Base-by-base conservation (phyloP, 1,284 basidiomycete genomes). In the Pseudozyma pruni region DNA sequence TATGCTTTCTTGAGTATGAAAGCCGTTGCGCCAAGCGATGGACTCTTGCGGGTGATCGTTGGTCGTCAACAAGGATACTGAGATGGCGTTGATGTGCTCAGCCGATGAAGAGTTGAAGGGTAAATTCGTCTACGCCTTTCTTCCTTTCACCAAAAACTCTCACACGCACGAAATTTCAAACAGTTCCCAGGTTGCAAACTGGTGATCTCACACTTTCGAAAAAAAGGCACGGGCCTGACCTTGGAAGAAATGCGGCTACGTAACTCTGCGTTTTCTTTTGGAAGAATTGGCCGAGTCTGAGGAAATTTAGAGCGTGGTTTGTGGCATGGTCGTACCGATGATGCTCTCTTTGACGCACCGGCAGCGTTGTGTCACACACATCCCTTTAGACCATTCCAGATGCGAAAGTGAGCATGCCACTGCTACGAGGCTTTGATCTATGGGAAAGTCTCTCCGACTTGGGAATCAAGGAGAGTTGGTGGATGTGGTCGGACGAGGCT, bases 151-250 rank as follows among this genome's bases (percentile, higher is more conserved):
- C 27, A 29, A 29, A 29, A 29, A 29, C 6, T n/a, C 25, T 41
- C 27, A 43, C 17, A 44, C 43, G 43, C 43, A 44, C 43, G 43
- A 44, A 44, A 44, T 34, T 20, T 44, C 43, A 31, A 44, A 29
- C 6, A 34, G 22, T 23, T 16, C 16, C 14, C 4, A 9, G 3
- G 2, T 22, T 20, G 31, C 11, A 16, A 33, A 11, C 17, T 9
- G 5, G 22, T 23, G 13, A 19, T 44, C 43, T 44, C 19, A 44
- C 43, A 44, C 2, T 20, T 4, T 44, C n/a, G 9, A 17, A 32
- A 43, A 43, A 43, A 23, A 14, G 29, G 27, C 31, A 17, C n/a
- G 27, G n/a, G n/a, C n/a, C n/a, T n/a, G n/a, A n/a, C n/a, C n/a
- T n/a, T n/a, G n/a, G n/a, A n/a, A 29, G 11, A 11, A 29, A 38